Conservation (phyloP, 2,329 filamentous ascomycete genomes). For the Dothistroma septosporum region DNA sequence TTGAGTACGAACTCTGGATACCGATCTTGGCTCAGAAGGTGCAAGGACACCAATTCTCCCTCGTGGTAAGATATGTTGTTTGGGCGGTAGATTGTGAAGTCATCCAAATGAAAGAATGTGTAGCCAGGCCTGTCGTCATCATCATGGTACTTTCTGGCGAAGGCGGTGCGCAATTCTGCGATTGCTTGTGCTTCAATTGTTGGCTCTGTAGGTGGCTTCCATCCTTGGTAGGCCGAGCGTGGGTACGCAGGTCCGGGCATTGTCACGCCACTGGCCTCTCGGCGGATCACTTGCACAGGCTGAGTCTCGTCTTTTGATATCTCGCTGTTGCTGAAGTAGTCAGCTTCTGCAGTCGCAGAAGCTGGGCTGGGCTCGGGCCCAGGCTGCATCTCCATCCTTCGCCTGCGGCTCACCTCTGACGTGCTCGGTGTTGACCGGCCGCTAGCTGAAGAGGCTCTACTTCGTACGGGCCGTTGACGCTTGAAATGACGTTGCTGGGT, state of each 20-base stretch:
- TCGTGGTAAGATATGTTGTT: conserved; percentile 2
- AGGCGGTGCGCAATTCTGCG: conserved; percentile 1
- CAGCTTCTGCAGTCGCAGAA: not conserved
- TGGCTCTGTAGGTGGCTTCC: not conserved
- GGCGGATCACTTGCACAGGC: not conserved
- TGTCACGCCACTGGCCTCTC: not conserved
- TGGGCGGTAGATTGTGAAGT: conserved; percentile 19
- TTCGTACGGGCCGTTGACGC: not conserved
- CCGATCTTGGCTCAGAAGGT: conserved; percentile 13
- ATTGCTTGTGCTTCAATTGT: conserved; percentile 11
- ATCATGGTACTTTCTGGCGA: not conserved
- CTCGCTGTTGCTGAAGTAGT: not conserved
- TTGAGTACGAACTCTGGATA: conserved; percentile 52
- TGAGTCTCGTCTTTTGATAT: too few species aligned
- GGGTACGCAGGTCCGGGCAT: conserved; percentile 1
- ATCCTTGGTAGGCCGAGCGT: conserved; percentile 12
- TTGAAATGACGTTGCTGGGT: not conserved
- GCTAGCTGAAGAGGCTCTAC: not conserved
- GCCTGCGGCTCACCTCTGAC: too few species aligned
- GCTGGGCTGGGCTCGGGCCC: not conserved
- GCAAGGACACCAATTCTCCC: conserved; percentile 15
- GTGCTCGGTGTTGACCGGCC: not conserved
- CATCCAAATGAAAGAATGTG: conserved; percentile 14
- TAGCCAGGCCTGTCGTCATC: conserved; percentile 9
- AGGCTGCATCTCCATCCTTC: not conserved